Percentiles rank a stretch among this genome's conserved stretches.
Evolutionary conservation across 805 yeast species (phyloP).

Genomic region (Priceomyces melissophilus): DNA sequence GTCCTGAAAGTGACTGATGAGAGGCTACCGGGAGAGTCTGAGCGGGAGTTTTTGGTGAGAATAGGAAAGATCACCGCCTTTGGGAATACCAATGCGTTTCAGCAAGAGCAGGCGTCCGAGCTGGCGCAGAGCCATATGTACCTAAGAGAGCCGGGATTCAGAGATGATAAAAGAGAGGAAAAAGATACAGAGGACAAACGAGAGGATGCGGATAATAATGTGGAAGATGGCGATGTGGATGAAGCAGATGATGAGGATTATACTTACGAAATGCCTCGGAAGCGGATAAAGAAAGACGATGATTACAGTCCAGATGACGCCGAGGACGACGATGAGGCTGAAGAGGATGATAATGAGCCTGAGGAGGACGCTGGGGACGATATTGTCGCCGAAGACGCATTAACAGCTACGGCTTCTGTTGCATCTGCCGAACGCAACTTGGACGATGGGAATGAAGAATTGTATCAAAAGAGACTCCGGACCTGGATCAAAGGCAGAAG

Average conservation of each 20-base stretch:
- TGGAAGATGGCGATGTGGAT: conserved; percentile 16
- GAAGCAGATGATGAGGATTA: conserved; percentile 10
- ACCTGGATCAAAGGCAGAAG: conserved; percentile 60
- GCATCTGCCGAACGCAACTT: conserved; percentile 27
- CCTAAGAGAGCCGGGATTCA: conserved; percentile 51
- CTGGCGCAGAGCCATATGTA: conserved; percentile 37
- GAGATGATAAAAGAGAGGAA: conserved; percentile 10
- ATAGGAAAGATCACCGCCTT: conserved; percentile 95
- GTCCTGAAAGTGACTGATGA: conserved; percentile 20
- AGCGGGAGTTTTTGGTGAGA: conserved; percentile 75
- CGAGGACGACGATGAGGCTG: not conserved
- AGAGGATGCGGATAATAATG: conserved; percentile 9
- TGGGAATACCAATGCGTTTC: conserved; percentile 64
- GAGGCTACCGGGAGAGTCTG: conserved; percentile 67
- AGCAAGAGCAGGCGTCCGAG: conserved; percentile 28
- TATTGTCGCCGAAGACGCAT: conserved; percentile 2
- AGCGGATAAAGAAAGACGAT: conserved; percentile 1
- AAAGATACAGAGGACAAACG: not conserved
- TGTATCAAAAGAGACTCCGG: conserved; percentile 57
- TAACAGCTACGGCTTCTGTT: conserved; percentile 7
- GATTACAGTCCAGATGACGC: conserved; percentile 3
- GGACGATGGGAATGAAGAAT: conserved; percentile 80
- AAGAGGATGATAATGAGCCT: conserved; percentile 12
- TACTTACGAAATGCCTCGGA: conserved; percentile 9
- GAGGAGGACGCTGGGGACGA: conserved; percentile 10